A percentile compares a stretch with the other conserved stretches of the same genome.
These are phyloP conservation scores for Clonostachys chloroleuca DNA, from an alignment of 2,329 filamentous ascomycete genomes.

Conservation along the genomic window DNA sequence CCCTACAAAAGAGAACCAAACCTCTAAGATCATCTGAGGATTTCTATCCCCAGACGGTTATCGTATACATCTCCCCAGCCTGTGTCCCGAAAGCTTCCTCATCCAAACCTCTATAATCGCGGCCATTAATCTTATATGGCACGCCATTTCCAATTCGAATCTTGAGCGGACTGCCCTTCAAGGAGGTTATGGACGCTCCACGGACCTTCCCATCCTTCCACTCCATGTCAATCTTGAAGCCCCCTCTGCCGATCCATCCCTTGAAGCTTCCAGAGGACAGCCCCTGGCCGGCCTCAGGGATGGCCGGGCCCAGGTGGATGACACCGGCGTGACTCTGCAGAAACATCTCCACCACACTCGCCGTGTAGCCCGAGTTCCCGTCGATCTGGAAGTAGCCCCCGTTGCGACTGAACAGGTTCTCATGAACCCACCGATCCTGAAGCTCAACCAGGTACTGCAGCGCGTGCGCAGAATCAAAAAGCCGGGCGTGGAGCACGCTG, in stretches of 20 bases:
- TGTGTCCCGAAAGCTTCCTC: no score
- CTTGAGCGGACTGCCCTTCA: conserved; percentile 32
- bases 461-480: conserved; percentile 1
- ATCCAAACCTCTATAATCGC: no score
- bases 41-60: no score
- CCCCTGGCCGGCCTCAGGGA: conserved; percentile 5
- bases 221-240: conserved; percentile 9
- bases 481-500: conserved; percentile 3
- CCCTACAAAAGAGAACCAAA: no score
- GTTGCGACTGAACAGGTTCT: conserved; percentile 5
- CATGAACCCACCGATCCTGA: conserved; percentile 14
- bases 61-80: no score
- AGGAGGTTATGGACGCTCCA: conserved; percentile 24
- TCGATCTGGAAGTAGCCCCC: conserved; percentile 14
- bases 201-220: conserved; percentile 17
- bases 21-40: no score
- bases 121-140: background rate
- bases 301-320: background rate
- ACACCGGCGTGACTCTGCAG: conserved; percentile 25
- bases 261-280: conserved; percentile 8
- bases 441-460: background rate
- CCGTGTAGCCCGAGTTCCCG: conserved; percentile 39
- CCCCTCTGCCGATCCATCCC: conserved; percentile 10
- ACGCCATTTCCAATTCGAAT: background rate
- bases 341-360: conserved; percentile 36